phyloP scores from a whole-genome alignment of 805 yeast genomes.

The Kodamaea kaohsiungensis region DNA sequence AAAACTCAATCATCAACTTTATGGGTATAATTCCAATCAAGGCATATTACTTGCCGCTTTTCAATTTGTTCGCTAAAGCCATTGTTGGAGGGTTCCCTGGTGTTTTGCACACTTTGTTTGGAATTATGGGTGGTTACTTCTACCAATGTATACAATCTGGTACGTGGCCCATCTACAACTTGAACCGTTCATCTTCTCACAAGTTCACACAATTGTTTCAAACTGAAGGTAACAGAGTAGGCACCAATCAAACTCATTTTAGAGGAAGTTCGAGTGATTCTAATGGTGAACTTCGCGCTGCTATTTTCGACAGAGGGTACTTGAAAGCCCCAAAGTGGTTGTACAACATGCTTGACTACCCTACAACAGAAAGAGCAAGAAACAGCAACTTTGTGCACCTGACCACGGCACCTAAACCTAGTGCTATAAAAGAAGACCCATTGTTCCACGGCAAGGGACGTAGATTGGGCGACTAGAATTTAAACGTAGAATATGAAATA shows the following conservation, averaged over 20 bases:
- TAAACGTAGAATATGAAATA: no score
- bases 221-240: slow-evolving; percentile 31
- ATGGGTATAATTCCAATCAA: slow-evolving; percentile 53
- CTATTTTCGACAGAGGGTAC: slow-evolving; percentile 53
- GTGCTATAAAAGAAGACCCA: slow-evolving; percentile 14
- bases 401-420: background rate
- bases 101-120: slow-evolving; percentile 45
- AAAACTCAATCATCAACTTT: slow-evolving; percentile 54
- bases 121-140: slow-evolving; percentile 56
- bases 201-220: background rate
- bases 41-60: slow-evolving; percentile 56
- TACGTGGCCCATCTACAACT: slow-evolving; percentile 45
- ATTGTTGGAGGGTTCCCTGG: slow-evolving; percentile 45
- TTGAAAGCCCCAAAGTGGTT: slow-evolving; percentile 54
- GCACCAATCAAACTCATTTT: slow-evolving; percentile 18
- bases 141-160: slow-evolving; percentile 64
- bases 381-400: background rate
- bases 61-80: slow-evolving; percentile 31
- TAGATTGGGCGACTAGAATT: slow-evolving; percentile 30
- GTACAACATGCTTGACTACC: slow-evolving; percentile 30
- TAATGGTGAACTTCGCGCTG: slow-evolving; percentile 31
- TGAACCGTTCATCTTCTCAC: slow-evolving; percentile 11
- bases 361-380: background rate
- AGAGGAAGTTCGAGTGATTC: slow-evolving; percentile 1
- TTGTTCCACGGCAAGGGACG: slow-evolving; percentile 38